Base-by-base conservation (phyloP, 2,329 filamentous ascomycete genomes). In the Cladosporium sp. region DNA sequence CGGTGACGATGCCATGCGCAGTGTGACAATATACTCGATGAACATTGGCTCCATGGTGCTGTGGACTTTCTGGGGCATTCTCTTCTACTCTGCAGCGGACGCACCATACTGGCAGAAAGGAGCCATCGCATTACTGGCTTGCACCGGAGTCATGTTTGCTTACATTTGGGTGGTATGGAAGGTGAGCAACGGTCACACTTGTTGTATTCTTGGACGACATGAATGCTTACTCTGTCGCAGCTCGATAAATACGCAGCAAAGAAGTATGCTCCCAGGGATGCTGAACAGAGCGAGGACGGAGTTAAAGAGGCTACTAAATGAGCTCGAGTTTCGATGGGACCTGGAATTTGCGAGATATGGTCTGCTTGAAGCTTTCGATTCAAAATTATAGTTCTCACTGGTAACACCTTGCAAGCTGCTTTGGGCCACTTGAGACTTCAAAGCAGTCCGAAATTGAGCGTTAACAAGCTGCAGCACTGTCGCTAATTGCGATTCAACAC, bases 21-120 rank as follows among this genome's bases (percentile, higher is more conserved):
- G 77, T 12, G 74, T 82, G 2, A 78, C 78, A 0, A 67, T 82
- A 0, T 78, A 77, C 49, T 74, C 74, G 0, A 81, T 82, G 79
- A 80, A 79, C 12, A 76, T 78, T 28, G 74, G 76, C 2, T 76
- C 77, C 16, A 76, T 76, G 50, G 71, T 78, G 0, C 66, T 82
- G 29, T 82, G 79, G 67, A 81, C 81, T 0, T 82, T 81, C 58
- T 82, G 80, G 80, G 80, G 80, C 0, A 80, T 82, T 5, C 70
- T 74, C 0, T 68, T 83, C 8, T 82, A 82, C 35, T 69, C 69
- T 1, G 69, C 70, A 16, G 70, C 69, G 5, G 69, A 71, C 46
- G 69, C 69, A 14, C 69, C 69, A 16, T 66, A 71, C 33, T 71
- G 67, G 33, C 63, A 62, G n/a, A 69, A 69, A 65, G 69, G 69